Base-by-base conservation (phyloP, 2,329 filamentous ascomycete species). In the Elsinoe fawcettii region DNA sequence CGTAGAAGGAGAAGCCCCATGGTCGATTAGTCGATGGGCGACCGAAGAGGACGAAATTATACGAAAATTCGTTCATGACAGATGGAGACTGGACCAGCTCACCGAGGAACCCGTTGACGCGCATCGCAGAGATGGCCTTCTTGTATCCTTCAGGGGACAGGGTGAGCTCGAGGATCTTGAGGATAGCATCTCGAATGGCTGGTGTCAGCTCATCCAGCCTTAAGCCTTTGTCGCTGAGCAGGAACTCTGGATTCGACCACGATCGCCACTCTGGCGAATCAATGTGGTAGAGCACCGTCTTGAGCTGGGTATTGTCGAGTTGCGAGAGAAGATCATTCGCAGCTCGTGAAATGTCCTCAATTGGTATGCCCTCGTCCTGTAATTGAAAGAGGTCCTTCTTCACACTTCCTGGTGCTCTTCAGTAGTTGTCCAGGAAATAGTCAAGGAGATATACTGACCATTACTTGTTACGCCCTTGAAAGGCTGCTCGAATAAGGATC, bases 1-100 rank as follows among this genome's bases (percentile, higher is more conserved):
- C 88, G 70, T 90, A 92, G 64, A 90, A 82, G 0, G 82, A 80
- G 70, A 81, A 87, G 0, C 86, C 87, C 87, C 87, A 90, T 0
- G 86, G 83, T 2, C 71, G 63, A 0, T 73, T 73, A 0, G 72
- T 66, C 0, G 81, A 84, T 0, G 85, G 85, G 8, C 70, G 69
- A 9, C 86, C 86, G 65, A 90, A 90, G 1, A 90, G 72, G 34
- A 82, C 80, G 59, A 88, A 85, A 70, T 90, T 90, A 76, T 90
- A 90, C 1, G 83, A 87, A 71, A 80, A 82, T 67, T 88, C 81
- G 71, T 89, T 90, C 79, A 87, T 82, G 55, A 90, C 79, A 5
- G 72, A 68, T 0, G 80, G 77, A 0, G 81, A 77, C 32, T 80
- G 66, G 51, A 87, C 82, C 0, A 90, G 75, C 59, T 87, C 78